phyloP scores from a whole-genome alignment of 2,329 filamentous ascomycete genomes.

The Pseudogymnoascus verrucosus region DNA sequence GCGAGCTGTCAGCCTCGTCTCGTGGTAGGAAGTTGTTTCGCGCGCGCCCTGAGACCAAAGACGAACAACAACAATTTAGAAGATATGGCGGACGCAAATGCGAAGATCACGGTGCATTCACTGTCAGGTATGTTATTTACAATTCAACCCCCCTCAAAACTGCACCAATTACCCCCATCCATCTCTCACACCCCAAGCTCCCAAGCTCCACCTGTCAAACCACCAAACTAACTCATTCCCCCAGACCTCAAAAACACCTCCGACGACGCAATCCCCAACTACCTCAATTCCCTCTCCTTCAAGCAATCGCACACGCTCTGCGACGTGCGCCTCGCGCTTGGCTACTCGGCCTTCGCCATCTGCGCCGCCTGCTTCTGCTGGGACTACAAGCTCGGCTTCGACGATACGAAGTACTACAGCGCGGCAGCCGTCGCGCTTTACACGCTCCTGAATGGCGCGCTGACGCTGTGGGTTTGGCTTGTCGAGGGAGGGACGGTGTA shows the following conservation, averaged over 20 bases:
- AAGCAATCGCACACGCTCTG: constrained; percentile 70
- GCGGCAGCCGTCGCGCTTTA: constrained; percentile 72
- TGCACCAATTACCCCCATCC: no score
- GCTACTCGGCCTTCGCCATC: constrained; percentile 73
- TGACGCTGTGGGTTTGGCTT: constrained; percentile 78
- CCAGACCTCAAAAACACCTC: constrained; percentile 93
- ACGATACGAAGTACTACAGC: constrained; percentile 73
- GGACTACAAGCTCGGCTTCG: constrained; percentile 89
- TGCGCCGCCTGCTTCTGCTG: constrained; percentile 79
- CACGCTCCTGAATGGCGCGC: constrained; percentile 64
- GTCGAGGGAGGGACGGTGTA: constrained; percentile 81
- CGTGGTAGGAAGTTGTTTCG: neutral
- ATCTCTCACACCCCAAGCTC: neutral
- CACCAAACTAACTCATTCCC: constrained; percentile 11
- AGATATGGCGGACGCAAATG: constrained; percentile 24
- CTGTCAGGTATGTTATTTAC: constrained; percentile 21
- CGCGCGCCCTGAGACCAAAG: neutral
- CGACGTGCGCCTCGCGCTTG: constrained; percentile 75
- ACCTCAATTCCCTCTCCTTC: constrained; percentile 83
- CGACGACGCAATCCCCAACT: constrained; percentile 89
- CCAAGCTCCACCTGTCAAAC: neutral
- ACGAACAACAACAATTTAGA: constrained; percentile 10
- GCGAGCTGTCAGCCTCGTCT: neutral
- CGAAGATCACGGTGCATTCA: constrained; percentile 26
- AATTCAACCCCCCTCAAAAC: no score